Base-by-base conservation (phyloP, 108 stramenopile species). In the Tribonema minus region DNA sequence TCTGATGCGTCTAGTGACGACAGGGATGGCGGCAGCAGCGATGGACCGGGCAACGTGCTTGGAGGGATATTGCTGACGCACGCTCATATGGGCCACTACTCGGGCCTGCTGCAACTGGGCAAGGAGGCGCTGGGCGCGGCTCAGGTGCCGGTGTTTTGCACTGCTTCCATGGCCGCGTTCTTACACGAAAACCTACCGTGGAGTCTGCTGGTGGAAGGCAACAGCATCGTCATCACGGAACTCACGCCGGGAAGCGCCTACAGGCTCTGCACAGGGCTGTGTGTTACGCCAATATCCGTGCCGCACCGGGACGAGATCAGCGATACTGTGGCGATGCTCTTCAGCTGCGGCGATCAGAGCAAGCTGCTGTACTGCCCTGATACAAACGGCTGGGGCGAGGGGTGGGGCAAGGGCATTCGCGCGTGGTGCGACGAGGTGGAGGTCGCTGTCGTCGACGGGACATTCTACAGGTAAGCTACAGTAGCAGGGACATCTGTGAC, bases 1-100 rank as follows among this genome's bases (percentile, higher is more conserved):
- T 3, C 20, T 9, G 27, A 67, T n/a, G 37, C 3, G 37, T 38
- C 3, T 38, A 29, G 32, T 5, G 4, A 61, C 4, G 29, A n/a
- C 69, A 70, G 58, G 41, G 4, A 32, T 0, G 6, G 32, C 1
- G 23, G 39, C 27, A 41, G 27, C 20, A n/a, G 35, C 65, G 3
- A 58, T 67, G 36, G 25, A 66, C 9, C 9, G 46, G 46, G 46
- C 20, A 20, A 15, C 9, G 46, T 20, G 46, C 74, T 76, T 23
- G 74, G 74, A 1, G 74, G 74, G 23, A 76, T 76, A 5, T 64
- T 76, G 26, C 67, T 76, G 15, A 76, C 74, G 37, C 74, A 76
- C 35, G 74, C 74, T 25, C 64, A 67, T 28, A 58, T 32, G 31
- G 74, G 74, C 9, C 74, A 76, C 65, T 76, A 76, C 74, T 38